Percentiles rank a stretch among this genome's conserved stretches.
Evolutionary conservation across 805 yeast species (phyloP).

Genomic region (Hanseniaspora pseudoguilliermondii): DNA sequence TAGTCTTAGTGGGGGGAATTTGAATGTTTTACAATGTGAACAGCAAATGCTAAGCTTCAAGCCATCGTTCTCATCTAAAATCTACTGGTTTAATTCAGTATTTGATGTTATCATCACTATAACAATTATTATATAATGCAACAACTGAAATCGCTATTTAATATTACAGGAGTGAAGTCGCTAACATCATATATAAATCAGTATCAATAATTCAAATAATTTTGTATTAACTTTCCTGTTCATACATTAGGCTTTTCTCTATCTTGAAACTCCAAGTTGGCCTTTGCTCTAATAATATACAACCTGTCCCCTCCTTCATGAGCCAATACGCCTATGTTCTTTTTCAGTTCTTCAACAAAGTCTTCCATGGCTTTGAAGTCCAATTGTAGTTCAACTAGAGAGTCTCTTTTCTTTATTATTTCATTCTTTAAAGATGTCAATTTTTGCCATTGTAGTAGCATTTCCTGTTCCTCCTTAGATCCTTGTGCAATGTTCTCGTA

Average conservation of each 20-base stretch:
- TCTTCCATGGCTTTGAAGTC: conserved; percentile 24
- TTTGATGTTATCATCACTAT: no score
- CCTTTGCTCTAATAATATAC: conserved; percentile 43
- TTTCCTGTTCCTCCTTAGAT: neutral
- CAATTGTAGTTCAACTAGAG: conserved; percentile 30
- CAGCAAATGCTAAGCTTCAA: no score
- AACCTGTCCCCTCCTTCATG: conserved; percentile 53
- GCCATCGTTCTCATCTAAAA: no score
- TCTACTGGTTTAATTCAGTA: no score
- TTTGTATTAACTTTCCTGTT: no score
- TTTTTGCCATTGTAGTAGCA: conserved; percentile 47
- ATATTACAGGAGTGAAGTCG: no score
- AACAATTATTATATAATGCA: no score
- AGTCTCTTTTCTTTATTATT: conserved; percentile 44
- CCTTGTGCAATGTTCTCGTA: conserved; percentile 19
- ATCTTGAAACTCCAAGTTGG: conserved; percentile 50
- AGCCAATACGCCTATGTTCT: conserved; percentile 35
- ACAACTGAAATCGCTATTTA: no score
- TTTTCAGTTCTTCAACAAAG: conserved; percentile 27
- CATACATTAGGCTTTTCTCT: conserved; percentile 25
- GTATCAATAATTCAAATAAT: no score
- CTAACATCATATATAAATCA: no score
- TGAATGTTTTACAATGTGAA: no score
- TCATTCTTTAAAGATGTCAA: conserved; percentile 45
- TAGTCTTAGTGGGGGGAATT: no score